Conservation (phyloP, 1,284 basidiomycete genomes). For the Tylopilus orsonianus region DNA sequence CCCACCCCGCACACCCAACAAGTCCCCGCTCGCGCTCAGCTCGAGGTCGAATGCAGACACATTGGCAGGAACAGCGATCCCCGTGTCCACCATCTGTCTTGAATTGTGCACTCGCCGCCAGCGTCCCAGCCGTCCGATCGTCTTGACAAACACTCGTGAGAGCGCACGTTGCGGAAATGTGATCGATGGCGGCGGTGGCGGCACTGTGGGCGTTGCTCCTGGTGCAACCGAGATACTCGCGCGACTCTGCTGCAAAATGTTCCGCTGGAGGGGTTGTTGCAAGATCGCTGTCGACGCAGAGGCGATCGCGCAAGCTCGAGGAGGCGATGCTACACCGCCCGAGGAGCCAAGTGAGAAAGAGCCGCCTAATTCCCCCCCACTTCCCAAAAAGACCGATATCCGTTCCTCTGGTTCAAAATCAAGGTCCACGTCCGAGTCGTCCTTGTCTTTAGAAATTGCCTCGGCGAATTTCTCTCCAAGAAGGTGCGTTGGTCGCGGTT, state of each 20-base stretch:
- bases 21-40: conserved; percentile 52
- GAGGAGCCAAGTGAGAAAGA: conserved; percentile 33
- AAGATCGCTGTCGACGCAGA: conserved; percentile 36
- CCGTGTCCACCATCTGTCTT: conserved; percentile 40
- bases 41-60: conserved; percentile 72
- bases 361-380: conserved; percentile 24
- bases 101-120: conserved; percentile 78
- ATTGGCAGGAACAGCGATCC: conserved; percentile 48
- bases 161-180: conserved; percentile 63
- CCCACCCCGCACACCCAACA: conserved; percentile 59
- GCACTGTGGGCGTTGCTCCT: conserved; percentile 26
- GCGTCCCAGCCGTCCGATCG: conserved; percentile 76
- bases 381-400: conserved; percentile 34
- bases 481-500: conserved; percentile 43
- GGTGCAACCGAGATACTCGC: conserved; percentile 31
- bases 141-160: conserved; percentile 77
- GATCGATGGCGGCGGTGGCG: conserved; percentile 45
- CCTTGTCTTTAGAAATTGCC: conserved; percentile 49
- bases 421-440: conserved; percentile 71
- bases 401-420: conserved; percentile 53
- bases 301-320: conserved; percentile 23
- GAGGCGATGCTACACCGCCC: conserved; percentile 20
- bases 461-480: conserved; percentile 64
- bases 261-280: conserved; percentile 40
- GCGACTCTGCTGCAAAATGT: conserved; percentile 42